phyloP scores from a whole-genome alignment of 371 early-diverging fungal species.

The Zychaea mexicana region DNA sequence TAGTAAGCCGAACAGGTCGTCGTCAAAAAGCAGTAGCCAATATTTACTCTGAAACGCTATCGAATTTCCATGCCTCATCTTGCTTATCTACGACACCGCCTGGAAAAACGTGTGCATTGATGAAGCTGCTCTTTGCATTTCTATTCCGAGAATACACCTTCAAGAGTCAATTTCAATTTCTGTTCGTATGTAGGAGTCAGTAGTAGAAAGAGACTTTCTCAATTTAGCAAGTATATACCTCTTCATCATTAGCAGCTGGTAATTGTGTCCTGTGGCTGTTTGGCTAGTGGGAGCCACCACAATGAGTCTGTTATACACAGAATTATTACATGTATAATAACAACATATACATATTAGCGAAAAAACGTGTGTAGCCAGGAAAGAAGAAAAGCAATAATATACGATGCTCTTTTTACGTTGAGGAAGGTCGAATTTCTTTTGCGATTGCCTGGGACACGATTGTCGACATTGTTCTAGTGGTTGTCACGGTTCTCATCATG shows the following conservation, averaged over 20 bases:
- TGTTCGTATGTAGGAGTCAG: neutral
- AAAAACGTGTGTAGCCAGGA: no score
- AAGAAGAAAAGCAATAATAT: neutral
- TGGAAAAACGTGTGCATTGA: constrained; percentile 62
- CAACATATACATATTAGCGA: neutral
- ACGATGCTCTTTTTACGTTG: constrained; percentile 20
- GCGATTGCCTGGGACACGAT: constrained; percentile 3
- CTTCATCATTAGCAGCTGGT: constrained; percentile 62
- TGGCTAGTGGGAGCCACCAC: constrained; percentile 58
- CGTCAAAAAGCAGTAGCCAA: neutral
- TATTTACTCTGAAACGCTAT: constrained; percentile 3
- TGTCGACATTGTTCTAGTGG: neutral
- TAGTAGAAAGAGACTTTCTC: neutral
- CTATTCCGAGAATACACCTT: constrained; percentile 16
- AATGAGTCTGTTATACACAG: constrained; percentile 10
- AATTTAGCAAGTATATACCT: constrained; percentile 40
- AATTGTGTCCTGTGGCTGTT: constrained; percentile 36
- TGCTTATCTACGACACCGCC: constrained; percentile 65
- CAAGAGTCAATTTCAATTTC: neutral
- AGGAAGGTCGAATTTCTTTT: constrained; percentile 27
- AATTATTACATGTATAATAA: no score
- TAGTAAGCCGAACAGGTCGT: neutral
- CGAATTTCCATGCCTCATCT: constrained; percentile 31
- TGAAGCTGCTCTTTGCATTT: constrained; percentile 56
- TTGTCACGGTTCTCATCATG: neutral